Evolutionary conservation across 2,329 filamentous ascomycete species (phyloP), one percentile per base, ranked within the genome.

Genomic region (Phialemoniopsis sp.): DNA sequence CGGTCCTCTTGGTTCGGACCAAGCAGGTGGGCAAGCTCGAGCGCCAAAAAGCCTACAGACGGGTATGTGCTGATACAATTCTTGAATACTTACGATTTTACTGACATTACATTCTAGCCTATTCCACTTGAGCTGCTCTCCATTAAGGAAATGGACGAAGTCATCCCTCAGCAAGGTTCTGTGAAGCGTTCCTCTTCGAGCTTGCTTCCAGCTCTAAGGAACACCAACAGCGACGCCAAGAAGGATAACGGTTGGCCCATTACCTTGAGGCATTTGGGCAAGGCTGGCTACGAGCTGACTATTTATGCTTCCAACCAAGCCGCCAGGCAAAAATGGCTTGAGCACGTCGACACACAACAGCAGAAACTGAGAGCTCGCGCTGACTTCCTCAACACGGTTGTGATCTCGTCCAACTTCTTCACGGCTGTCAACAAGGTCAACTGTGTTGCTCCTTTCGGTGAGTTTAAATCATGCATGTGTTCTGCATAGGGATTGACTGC

Each of bases 81-180:
- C 13, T 5, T 13, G 19, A 16, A n/a, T 26, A 31, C 14, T 21
- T 39, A 8, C 8, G n/a, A n/a, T n/a, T 15, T 13, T 29, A 14
- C 31, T 34, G n/a, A 21, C 36, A 5, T 18, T 13, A 26, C 9
- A 14, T 30, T 36, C 6, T 18, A 90, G 68, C 93, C 93, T 1
- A 98, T 98, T 49, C 93, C 93, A 13, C 69, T 98, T 26, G 93
- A 98, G 59, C 73, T 98, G 7, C 74, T 98, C 13, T 83, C 93
- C 17, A 97, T 98, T 50, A 84, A 86, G 38, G 91, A 97, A 58
- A 97, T 98, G 91, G 91, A 97, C 38, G 89, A 96, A 58, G 83
- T 97, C 21, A 87, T 95, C 32, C 90, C 90, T 4, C 82, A 79
- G 46, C 64, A 83, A 36, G 89, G 89, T 17, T 73, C 89, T 34